phyloP scores from a whole-genome alignment of 2,329 filamentous ascomycete species.

The Fusarium duplospermum region DNA sequence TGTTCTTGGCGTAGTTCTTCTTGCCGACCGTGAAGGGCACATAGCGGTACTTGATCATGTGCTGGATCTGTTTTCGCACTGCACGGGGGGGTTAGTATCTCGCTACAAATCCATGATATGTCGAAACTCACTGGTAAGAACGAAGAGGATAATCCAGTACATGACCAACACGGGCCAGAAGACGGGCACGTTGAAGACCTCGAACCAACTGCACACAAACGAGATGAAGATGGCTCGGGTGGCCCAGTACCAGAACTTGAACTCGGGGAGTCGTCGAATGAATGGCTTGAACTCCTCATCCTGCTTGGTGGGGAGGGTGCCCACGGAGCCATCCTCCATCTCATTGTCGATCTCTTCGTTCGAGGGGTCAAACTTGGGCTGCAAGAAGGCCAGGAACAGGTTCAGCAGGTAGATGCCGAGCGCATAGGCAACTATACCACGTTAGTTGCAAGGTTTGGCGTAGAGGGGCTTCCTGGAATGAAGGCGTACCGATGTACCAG shows the following conservation, averaged over 20 bases:
- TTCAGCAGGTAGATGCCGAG: conserved; percentile 99
- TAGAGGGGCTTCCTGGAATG: background rate
- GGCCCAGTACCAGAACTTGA: conserved; percentile 99
- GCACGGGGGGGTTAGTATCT: conserved; percentile 12
- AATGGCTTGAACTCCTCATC: conserved; percentile 99
- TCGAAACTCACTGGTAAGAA: conserved; percentile 85
- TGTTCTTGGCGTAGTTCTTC: conserved; percentile 79
- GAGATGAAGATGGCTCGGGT: conserved; percentile 86
- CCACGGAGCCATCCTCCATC: conserved; percentile 90
- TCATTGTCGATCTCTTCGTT: conserved; percentile 91
- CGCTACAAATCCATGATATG: background rate
- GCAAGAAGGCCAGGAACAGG: conserved; percentile 97
- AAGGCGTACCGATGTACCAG: conserved; percentile 90
- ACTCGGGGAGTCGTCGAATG: conserved; percentile 94
- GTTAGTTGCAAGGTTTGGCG: conserved; percentile 14
- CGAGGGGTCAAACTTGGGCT: conserved; percentile 98
- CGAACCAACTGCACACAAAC: conserved; percentile 92
- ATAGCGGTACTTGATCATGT: conserved; percentile 99
- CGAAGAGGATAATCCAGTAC: conserved; percentile 98
- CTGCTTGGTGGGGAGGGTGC: conserved; percentile 89
- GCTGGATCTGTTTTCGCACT: conserved; percentile 99
- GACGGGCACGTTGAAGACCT: conserved; percentile 94
- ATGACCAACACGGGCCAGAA: conserved; percentile 99
- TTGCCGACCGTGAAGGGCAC: conserved; percentile 95
- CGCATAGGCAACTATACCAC: conserved; percentile 86